Evolutionary conservation across 2,329 filamentous ascomycete genomes (phyloP).

Genomic region (Pseudonectria buxi): DNA sequence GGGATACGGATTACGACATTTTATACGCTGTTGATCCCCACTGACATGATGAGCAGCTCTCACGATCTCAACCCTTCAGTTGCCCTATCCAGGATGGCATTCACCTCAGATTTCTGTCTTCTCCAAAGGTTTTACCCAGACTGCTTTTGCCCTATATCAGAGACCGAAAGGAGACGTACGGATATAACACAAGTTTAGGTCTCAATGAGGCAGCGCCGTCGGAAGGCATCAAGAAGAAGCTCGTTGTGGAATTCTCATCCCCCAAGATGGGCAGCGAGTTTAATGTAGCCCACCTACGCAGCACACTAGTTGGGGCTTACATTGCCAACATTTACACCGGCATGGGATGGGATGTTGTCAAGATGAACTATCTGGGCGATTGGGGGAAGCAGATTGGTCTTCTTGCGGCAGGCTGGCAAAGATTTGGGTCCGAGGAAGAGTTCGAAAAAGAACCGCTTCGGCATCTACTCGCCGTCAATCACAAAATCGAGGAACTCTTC

Average conservation of each 20-base stretch:
- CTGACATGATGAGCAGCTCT: conserved; percentile 13
- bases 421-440: conserved; percentile 58
- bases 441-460: conserved; percentile 59
- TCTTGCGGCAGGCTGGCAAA: conserved; percentile 58
- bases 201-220: conserved; percentile 4
- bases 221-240: conserved; percentile 21
- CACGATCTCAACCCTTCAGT: conserved; percentile 13
- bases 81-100: conserved; percentile 19
- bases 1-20: neutral
- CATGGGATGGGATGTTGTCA: conserved; percentile 61
- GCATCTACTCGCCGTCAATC: conserved; percentile 63
- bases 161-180: conserved; percentile 13
- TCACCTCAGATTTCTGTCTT: conserved; percentile 15
- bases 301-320: conserved; percentile 64
- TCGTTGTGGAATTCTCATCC: conserved; percentile 66
- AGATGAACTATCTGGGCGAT: conserved; percentile 67
- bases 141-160: conserved; percentile 16
- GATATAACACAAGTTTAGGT: conserved; percentile 15
- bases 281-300: conserved; percentile 60
- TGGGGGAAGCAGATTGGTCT: conserved; percentile 66
- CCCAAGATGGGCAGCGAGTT: conserved; percentile 72
- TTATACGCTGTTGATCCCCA: neutral
- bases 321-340: conserved; percentile 57
- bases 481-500: conserved; percentile 57
- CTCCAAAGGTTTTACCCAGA: conserved; percentile 16